Conservation (phyloP, 257 asterid species). For the Galeopsis tetrahit region DNA sequence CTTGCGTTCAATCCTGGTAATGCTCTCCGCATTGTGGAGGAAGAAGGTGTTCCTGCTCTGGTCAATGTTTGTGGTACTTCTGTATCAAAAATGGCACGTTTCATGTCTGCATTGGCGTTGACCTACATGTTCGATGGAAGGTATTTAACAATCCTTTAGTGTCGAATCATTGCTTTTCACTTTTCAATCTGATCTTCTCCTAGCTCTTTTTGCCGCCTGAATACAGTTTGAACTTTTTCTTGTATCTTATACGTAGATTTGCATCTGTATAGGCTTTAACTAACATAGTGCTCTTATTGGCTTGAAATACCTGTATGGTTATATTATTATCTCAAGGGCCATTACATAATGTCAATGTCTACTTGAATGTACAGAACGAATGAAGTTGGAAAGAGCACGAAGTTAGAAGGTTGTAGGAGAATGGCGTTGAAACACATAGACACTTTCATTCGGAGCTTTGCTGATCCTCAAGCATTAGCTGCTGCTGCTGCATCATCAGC, state of each 20-base stretch:
- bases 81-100: constrained; percentile 88
- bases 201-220: too few species aligned
- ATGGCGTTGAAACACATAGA: constrained; percentile 74
- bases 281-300: too few species aligned
- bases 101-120: constrained; percentile 91
- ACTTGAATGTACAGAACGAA: constrained; percentile 60
- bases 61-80: constrained; percentile 83
- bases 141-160: constrained; percentile 42
- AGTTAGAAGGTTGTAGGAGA: constrained; percentile 68
- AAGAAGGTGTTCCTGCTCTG: constrained; percentile 83
- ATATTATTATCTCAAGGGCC: not conserved
- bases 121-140: constrained; percentile 94
- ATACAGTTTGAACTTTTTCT: too few species aligned
- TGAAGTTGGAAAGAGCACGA: constrained; percentile 65
- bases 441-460: constrained; percentile 64
- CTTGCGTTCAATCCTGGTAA: constrained; percentile 93
- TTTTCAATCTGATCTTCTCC: too few species aligned
- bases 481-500: constrained; percentile 74
- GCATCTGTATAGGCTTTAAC: too few species aligned
- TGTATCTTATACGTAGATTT: too few species aligned
- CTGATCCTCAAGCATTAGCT: constrained; percentile 73
- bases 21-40: constrained; percentile 89
- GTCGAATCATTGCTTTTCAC: constrained; percentile 11
- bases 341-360: not conserved
- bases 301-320: too few species aligned